phyloP scores from a whole-genome alignment of 1,284 basidiomycete genomes.

The Trametes hirsuta region DNA sequence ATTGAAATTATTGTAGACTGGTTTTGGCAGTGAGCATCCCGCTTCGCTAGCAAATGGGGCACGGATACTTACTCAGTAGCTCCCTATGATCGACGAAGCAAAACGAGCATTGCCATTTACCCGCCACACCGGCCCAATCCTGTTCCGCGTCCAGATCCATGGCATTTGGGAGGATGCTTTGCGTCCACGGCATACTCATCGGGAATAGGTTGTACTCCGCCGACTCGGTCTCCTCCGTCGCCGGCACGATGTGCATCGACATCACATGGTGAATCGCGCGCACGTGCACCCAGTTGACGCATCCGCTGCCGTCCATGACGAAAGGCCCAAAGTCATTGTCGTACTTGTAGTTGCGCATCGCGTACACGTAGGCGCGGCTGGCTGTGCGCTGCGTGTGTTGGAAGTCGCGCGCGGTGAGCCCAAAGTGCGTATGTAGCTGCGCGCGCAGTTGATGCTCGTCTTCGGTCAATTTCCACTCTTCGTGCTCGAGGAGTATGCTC shows the following conservation, averaged over 20 bases:
- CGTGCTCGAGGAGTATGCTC: slow-evolving; percentile 48
- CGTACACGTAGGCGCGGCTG: slow-evolving; percentile 61
- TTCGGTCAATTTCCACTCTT: slow-evolving; percentile 28
- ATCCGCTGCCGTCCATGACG: slow-evolving; percentile 41
- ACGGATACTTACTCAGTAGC: slow-evolving; percentile 51
- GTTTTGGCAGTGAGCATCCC: not conserved
- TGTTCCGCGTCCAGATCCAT: slow-evolving; percentile 40
- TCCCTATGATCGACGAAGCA: slow-evolving; percentile 71
- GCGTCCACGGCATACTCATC: slow-evolving; percentile 57
- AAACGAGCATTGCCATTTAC: slow-evolving; percentile 63
- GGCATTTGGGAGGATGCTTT: slow-evolving; percentile 47
- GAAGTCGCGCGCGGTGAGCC: slow-evolving; percentile 51
- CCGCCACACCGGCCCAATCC: slow-evolving; percentile 70
- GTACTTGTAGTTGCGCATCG: slow-evolving; percentile 54
- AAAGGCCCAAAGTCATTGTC: slow-evolving; percentile 63
- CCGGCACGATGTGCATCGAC: slow-evolving; percentile 51
- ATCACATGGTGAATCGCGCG: slow-evolving; percentile 59
- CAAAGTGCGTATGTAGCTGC: slow-evolving; percentile 57
- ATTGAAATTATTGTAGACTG: slow-evolving; percentile 54
- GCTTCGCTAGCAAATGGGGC: not conserved
- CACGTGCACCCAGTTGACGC: slow-evolving; percentile 65
- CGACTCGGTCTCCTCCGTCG: slow-evolving; percentile 38
- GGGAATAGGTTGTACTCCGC: slow-evolving; percentile 45
- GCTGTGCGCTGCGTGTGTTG: slow-evolving; percentile 35
- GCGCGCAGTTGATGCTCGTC: slow-evolving; percentile 51